phyloP scores from a whole-genome alignment of 176 grass and related monocot genomes.

The Dendrocalamus sinicus region DNA sequence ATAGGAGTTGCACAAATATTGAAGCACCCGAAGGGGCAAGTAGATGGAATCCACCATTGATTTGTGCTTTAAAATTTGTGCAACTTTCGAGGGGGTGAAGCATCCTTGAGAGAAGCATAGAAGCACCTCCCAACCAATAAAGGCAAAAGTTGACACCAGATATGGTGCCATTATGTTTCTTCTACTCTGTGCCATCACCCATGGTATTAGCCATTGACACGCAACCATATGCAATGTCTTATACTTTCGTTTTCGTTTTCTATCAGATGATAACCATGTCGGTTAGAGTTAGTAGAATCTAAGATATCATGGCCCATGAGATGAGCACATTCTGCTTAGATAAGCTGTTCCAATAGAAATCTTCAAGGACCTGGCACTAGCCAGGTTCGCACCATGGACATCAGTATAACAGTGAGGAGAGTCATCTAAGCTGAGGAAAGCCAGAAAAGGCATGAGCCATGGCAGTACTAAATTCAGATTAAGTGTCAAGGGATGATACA shows the following conservation, averaged over 20 bases:
- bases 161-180: slow-evolving; percentile 25
- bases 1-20: not conserved
- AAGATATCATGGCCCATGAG: not conserved
- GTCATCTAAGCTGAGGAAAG: slow-evolving; percentile 7
- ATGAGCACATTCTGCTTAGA: not conserved
- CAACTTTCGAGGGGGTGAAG: not conserved
- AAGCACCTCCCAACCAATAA: not conserved
- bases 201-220: slow-evolving; percentile 26
- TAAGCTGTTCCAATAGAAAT: not conserved
- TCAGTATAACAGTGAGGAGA: slow-evolving; percentile 14
- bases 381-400: not conserved
- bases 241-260: not conserved
- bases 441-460: not conserved
- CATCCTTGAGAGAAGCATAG: not conserved
- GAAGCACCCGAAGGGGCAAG: not conserved
- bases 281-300: not conserved
- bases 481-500: not conserved
- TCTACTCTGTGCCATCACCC: not conserved
- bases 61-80: not conserved
- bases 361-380: not conserved
- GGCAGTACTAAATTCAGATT: slow-evolving; percentile 3
- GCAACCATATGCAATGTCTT: not conserved
- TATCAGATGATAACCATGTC: not conserved
- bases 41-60: not conserved
- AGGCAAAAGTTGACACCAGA: not conserved